Evolutionary conservation across 352 stramenopile genomes (phyloP).

Genomic region (Globisporangium okanoganense): DNA sequence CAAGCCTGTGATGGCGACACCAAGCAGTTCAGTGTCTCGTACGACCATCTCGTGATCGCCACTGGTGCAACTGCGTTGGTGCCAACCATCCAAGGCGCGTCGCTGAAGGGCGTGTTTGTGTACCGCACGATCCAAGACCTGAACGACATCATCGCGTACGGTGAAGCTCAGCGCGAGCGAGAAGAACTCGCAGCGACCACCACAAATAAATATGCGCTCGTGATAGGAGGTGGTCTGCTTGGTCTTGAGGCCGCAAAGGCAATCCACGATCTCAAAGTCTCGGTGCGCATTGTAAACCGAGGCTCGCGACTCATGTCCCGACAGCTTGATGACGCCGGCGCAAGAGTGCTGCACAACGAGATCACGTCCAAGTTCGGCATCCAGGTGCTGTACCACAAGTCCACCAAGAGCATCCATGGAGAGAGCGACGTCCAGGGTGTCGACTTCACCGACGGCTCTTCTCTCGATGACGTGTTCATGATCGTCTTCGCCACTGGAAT

Average conservation of each 20-base stretch:
- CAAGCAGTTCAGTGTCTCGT: conserved; percentile 59
- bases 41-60: conserved; percentile 88
- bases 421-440: conserved; percentile 61
- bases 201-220: conserved; percentile 38
- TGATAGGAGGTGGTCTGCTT: conserved; percentile 79
- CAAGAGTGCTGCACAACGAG: conserved; percentile 86
- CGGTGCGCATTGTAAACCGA: conserved; percentile 90
- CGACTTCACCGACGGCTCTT: conserved; percentile 79
- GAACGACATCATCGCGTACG: conserved; percentile 83
- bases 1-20: conserved; percentile 3
- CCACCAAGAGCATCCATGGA: conserved; percentile 60
- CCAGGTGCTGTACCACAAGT: conserved; percentile 87
- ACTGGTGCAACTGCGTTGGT: conserved; percentile 89
- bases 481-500: conserved; percentile 90
- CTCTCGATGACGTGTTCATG: conserved; percentile 86
- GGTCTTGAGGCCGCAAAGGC: conserved; percentile 87
- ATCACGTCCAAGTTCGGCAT: conserved; percentile 84
- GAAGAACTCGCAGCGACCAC: conserved; percentile 6
- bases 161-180: conserved; percentile 47
- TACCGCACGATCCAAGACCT: conserved; percentile 93
- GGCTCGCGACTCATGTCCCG: conserved; percentile 91
- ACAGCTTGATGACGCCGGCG: conserved; percentile 89
- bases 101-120: conserved; percentile 89
- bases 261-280: conserved; percentile 87
- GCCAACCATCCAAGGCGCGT: conserved; percentile 73